Base-by-base conservation (phyloP, 2,329 filamentous ascomycete genomes). In the Trichoderma lentiforme region DNA sequence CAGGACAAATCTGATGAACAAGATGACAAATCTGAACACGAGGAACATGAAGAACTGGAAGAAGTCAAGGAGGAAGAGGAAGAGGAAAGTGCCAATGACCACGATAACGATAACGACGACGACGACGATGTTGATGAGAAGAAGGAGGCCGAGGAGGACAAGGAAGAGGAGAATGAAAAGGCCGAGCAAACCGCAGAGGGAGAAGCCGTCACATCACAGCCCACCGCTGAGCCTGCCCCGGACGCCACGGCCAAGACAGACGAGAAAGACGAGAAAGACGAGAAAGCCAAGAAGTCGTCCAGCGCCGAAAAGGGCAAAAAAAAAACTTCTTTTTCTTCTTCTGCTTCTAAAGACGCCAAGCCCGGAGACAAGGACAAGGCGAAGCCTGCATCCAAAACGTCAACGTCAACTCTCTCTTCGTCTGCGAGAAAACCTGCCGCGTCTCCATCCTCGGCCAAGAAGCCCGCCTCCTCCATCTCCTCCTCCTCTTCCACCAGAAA, bases 31-130 rank as follows among this genome's bases (percentile, higher is more conserved):
- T 30, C 64, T 36, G 57, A 70, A 0, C 73, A 75, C 4, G 75
- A 77, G 4, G 74, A 74, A 12, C 47, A 76, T 2, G 70, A 73
- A 74, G 2, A 77, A 1, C 76, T 79, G 0, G 76, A 78, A 0
- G 76, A 80, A 0, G 76, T 78, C 0, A 75, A 79, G 1, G 77
- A 78, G 0, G 75, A 78, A 0, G 78, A 79, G 1, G 77, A 79
- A 1, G 76, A 79, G 32, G 64, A 36, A 15, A 56, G 15, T 2
- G 77, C 79, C 12, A 74, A 76, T 2, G 73, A 75, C 1, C 76
- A 79, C 14, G 74, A 76, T 3, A 72, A 76, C 9, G 74, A 76
- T 2, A 74, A 77, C 6, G 76, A 78, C 0, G 76, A 77, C 56
- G 75, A 78, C 0, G 74, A 78, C 1, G 75, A 77, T 12, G 75